Conservation (phyloP, 164 flowering plant species). For the Santalum album region DNA sequence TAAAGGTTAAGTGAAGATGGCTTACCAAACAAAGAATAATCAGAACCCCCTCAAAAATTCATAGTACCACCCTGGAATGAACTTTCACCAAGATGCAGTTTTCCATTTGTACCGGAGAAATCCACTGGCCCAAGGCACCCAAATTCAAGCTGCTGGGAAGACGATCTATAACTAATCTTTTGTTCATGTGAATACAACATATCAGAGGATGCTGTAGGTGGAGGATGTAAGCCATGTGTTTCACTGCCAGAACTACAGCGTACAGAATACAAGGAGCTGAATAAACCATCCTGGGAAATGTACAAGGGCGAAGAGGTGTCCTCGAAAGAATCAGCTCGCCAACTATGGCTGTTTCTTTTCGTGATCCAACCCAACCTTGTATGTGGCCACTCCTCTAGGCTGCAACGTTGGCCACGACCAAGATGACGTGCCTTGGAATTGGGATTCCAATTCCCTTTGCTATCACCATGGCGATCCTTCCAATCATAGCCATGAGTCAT, state of each 20-base stretch:
- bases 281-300: constrained; percentile 6
- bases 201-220: background rate
- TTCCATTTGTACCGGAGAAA: background rate
- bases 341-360: background rate
- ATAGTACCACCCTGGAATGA: background rate
- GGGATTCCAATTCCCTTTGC: background rate
- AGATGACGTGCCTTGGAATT: background rate
- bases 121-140: background rate
- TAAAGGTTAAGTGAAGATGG: too few relatives aligned
- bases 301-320: background rate
- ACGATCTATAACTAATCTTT: background rate
- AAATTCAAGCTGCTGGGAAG: background rate
- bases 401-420: constrained; percentile 2
- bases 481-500: background rate
- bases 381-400: background rate
- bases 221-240: background rate
- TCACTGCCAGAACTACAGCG: background rate
- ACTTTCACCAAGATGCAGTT: background rate
- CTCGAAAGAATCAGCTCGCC: background rate
- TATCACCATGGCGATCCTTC: background rate
- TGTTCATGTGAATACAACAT: background rate
- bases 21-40: background rate
- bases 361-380: background rate
- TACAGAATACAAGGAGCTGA: background rate
- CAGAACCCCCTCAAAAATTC: background rate